A percentile compares a stretch with the other conserved stretches of the same genome.
These are phyloP conservation scores for Brettanomyces sp. DNA, from an alignment of 805 yeast species.

Conservation along the genomic window DNA sequence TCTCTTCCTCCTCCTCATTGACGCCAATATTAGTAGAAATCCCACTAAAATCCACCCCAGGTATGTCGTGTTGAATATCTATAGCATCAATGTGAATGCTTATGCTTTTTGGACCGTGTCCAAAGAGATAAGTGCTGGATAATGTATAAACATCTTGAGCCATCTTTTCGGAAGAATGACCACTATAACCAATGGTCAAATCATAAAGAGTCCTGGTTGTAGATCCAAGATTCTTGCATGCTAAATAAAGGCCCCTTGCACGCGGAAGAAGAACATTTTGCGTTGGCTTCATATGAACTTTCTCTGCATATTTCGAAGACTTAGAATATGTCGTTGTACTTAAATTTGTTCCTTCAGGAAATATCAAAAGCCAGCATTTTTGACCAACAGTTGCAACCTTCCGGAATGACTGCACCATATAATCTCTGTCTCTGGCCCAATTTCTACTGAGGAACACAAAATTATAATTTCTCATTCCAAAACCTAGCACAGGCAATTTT, in stretches of 20 bases:
- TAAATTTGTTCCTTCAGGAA: constrained; percentile 92
- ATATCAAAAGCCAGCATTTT: constrained; percentile 58
- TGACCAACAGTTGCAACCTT: constrained; percentile 31
- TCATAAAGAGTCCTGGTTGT: constrained; percentile 63
- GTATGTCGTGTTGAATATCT: constrained; percentile 24
- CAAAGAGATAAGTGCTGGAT: constrained; percentile 51
- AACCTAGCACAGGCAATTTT: constrained; percentile 68
- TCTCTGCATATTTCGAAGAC: constrained; percentile 48
- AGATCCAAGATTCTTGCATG: constrained; percentile 45
- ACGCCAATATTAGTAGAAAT: constrained; percentile 31
- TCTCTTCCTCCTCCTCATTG: constrained; percentile 29
- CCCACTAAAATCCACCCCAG: constrained; percentile 20
- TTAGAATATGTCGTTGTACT: constrained; percentile 54
- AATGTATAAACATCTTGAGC: constrained; percentile 76
- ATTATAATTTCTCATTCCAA: constrained; percentile 71
- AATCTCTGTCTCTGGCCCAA: constrained; percentile 69
- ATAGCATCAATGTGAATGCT: constrained; percentile 57
- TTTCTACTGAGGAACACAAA: constrained; percentile 77
- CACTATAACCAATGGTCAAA: constrained; percentile 75
- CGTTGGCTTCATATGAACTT: constrained; percentile 39
- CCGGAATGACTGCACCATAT: constrained; percentile 45
- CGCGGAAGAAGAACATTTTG: constrained; percentile 63
- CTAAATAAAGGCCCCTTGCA: constrained; percentile 65
- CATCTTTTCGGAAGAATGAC: constrained; percentile 48
- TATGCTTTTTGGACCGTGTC: constrained; percentile 61